A percentile compares a stretch with the other conserved stretches of the same genome.
Conservation (phyloP, 2,329 filamentous ascomycete genomes). For the Hymenoscyphus scutula region DNA sequence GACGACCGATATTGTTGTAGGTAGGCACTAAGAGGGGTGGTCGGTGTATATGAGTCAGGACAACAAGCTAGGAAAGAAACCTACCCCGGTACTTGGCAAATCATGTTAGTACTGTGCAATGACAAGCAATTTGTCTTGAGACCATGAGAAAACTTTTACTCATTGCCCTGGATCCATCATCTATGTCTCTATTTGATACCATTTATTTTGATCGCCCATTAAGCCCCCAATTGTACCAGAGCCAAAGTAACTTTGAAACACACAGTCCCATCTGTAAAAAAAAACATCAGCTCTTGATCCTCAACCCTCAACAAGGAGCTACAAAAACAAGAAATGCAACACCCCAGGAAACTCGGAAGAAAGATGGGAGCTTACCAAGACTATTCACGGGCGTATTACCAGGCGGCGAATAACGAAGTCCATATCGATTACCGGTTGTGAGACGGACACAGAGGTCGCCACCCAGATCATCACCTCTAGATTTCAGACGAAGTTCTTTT, state of each 20-base stretch:
- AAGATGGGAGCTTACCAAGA: background rate
- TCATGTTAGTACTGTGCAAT: too few species aligned
- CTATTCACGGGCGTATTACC: background rate
- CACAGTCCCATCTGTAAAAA: background rate
- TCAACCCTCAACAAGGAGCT: background rate
- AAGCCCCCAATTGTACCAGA: background rate
- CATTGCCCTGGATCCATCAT: background rate
- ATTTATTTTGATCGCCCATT: too few species aligned
- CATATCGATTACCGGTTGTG: constrained; percentile 4
- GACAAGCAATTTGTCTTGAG: too few species aligned
- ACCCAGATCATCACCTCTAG: background rate
- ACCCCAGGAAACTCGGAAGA: background rate
- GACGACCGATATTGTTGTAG: too few species aligned
- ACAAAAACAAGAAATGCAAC: too few species aligned
- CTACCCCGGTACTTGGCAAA: too few species aligned
- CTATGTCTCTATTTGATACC: background rate
- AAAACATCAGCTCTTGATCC: background rate
- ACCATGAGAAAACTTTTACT: too few species aligned
- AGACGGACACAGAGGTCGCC: background rate
- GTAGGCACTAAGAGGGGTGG: too few species aligned
- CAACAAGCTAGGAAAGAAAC: too few species aligned
- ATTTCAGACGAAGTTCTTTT: background rate
- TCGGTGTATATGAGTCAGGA: too few species aligned
- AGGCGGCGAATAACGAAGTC: background rate
- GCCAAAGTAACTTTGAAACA: background rate